These are phyloP conservation scores for Phytophthora uliginosa DNA, from an alignment of 352 stramenopile genomes.

Conservation along the genomic window DNA sequence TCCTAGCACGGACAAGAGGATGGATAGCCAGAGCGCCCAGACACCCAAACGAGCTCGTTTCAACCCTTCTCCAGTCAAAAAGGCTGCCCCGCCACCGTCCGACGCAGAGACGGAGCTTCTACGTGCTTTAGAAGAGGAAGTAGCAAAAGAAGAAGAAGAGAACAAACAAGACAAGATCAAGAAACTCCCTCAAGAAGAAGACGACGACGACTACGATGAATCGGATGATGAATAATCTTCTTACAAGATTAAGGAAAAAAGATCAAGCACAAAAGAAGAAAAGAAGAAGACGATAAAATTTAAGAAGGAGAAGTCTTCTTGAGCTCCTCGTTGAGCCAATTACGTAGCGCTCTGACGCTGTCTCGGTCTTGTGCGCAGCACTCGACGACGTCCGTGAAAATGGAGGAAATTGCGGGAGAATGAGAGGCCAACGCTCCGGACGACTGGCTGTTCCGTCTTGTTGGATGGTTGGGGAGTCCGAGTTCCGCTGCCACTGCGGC, in stretches of 20 bases:
- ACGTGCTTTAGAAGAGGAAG: constrained; percentile 47
- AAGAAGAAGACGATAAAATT: not conserved
- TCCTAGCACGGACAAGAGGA: not conserved
- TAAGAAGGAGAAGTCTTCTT: constrained; percentile 31
- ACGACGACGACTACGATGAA: constrained; percentile 48
- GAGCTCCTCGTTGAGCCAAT: constrained; percentile 60
- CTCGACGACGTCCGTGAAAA: constrained; percentile 65
- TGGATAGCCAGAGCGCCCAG: not conserved
- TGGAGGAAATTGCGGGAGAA: constrained; percentile 15
- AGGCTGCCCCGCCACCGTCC: not conserved
- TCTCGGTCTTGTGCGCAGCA: constrained; percentile 58
- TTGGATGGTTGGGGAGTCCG: not conserved
- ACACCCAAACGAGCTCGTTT: constrained; percentile 1
- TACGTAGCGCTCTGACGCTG: constrained; percentile 44
- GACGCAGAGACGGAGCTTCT: constrained; percentile 46
- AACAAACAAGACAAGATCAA: constrained; percentile 16
- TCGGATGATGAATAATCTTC: constrained; percentile 36
- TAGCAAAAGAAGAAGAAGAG: constrained; percentile 34
- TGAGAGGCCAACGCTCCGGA: constrained; percentile 11
- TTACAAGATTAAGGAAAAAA: not conserved
- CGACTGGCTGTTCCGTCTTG: constrained; percentile 9
- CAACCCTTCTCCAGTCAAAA: not conserved
- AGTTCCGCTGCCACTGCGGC: constrained; percentile 14
- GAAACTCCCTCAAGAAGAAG: constrained; percentile 19
- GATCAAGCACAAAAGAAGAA: not conserved